Evolutionary conservation across 495 filamentous ascomycete genomes (phyloP), one percentile per base, ranked within the genome.

Genomic region (Podospora pseudocomata): DNA sequence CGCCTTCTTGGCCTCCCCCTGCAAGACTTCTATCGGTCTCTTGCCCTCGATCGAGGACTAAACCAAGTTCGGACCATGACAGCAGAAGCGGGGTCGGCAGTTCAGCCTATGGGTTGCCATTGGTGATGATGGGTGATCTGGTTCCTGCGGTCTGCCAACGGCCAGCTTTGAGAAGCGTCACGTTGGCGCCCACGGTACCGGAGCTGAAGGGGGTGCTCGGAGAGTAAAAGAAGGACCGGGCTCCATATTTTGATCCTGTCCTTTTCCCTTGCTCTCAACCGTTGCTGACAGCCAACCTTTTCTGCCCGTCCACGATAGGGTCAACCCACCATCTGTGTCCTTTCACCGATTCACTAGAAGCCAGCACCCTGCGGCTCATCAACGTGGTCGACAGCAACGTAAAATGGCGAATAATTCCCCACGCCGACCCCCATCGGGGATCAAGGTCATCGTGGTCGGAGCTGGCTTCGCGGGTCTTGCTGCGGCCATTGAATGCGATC

Each of bases 381-480:
- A 23, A 23, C 23, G 23, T 2, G 23, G 23, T 23, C 1, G 30
- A 65, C 28, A n/a, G 30, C 4, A 23, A 49, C 39, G 18, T 16
- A 68, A 5, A 16, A 73, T 71, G 73, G 66, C 71, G 1, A 64
- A 67, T 65, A 58, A 65, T 6, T 70, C 71, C 49, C 75, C 71
- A 4, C 73, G 75, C 27, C 70, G 69, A 5, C 73, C 73, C 27
- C 74, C 74, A 5, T 73, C 80, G 26, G 84, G 85, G n/a, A 87
- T 88, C 66, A 79, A 81, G 44, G 82, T 89, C 28, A 74, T 89
- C 5, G 80, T 89, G 59, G 84, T 89, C 32, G 88, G 86, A n/a
- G 84, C 81, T 5, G 87, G 88, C 28, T 86, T 89, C 63, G 88
- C 83, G 32, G 87, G 87, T 5, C 79, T 89, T 9, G 82, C 86